Percentiles rank a stretch among this genome's conserved stretches.
These are phyloP conservation scores for Aspergillus conjunctus DNA, from an alignment of 495 filamentous ascomycete genomes.

Conservation along the genomic window DNA sequence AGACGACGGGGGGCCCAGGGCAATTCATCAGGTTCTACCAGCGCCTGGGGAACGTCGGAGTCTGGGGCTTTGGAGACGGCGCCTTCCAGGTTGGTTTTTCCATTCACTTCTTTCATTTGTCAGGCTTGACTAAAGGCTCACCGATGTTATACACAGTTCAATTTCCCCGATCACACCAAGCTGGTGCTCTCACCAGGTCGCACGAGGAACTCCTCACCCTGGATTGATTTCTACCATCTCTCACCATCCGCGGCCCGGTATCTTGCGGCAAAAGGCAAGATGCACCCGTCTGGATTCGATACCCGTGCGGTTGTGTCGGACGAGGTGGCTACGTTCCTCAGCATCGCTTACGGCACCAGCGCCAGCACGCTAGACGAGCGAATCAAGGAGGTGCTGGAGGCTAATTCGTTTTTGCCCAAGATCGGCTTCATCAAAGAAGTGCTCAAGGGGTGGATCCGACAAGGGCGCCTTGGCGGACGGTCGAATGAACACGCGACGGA, in stretches of 20 bases:
- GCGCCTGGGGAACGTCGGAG: slow-evolving; percentile 80
- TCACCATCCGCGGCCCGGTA: slow-evolving; percentile 66
- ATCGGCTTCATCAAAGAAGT: slow-evolving; percentile 72
- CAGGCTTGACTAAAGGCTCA: slow-evolving; percentile 23
- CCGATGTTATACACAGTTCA: slow-evolving; percentile 59
- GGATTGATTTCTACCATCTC: slow-evolving; percentile 84
- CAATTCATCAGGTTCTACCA: slow-evolving; percentile 88
- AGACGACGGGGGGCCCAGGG: slow-evolving; percentile 36
- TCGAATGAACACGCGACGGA: slow-evolving; percentile 47
- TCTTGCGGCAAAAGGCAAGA: slow-evolving; percentile 61
- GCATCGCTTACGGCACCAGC: slow-evolving; percentile 56
- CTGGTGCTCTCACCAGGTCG: slow-evolving; percentile 75
- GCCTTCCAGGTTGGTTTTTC: slow-evolving; percentile 68
- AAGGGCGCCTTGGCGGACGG: slow-evolving; percentile 66
- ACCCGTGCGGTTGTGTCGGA: slow-evolving; percentile 59
- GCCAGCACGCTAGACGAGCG: slow-evolving; percentile 55
- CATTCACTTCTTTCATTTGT: slow-evolving; percentile 10
- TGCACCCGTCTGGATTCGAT: slow-evolving; percentile 54
- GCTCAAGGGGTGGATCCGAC: slow-evolving; percentile 70
- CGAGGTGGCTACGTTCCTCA: slow-evolving; percentile 61
- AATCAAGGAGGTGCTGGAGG: slow-evolving; percentile 64
- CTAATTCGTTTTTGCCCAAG: slow-evolving; percentile 80
- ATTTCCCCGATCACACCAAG: slow-evolving; percentile 98
- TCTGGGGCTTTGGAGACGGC: slow-evolving; percentile 88
- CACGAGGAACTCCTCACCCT: slow-evolving; percentile 54